Base-by-base conservation (phyloP, 331 rosid species). In the Rhamnella rubrinervis region DNA sequence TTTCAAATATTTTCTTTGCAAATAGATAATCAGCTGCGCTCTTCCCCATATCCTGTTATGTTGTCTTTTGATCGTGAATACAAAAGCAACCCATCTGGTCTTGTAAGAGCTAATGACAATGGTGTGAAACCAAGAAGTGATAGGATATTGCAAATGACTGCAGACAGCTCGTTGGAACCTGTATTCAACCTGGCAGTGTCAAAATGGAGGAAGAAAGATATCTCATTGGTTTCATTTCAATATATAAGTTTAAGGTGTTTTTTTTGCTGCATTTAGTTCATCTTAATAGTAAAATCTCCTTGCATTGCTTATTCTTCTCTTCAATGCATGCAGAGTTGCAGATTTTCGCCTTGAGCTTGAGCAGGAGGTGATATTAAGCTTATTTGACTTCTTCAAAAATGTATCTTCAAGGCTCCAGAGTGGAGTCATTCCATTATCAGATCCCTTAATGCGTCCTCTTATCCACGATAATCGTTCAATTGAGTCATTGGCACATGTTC, bases 161-260 rank as follows among this genome's bases (percentile, higher is more conserved):
- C 77, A 68, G 82, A 82, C 68, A 65, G 75, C 78, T 77, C 78
- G 72, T 65, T 63, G 55, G 89, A 76, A 78, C 95, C 98, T 31
- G 87, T 84, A 61, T 68, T 93, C 71, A 68, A 78, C 80, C 81
- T 93, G 31, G 89, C 84, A 37, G 84, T 87, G 66, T 93, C 97
- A 11, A 93, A 93, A 74, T 93, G 98, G 98, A 86, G 92, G 84
- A 93, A 93, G 89, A 87, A 83, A 75, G 97, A 93, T 77, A 80
- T 77, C 70, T 85, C 92, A 53, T 78, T 93, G 76, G 87, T 93
- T 78, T 91, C 98, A 55, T 91, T 91, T 81, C 97, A 91, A 78
- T 81, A 84, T 82, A 83, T 93, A 79, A 82, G 81, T 86, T 75
- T 93, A 84, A 88, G 98, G 98, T 93, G 53, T 69, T 16, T 63